A percentile compares a stretch with the other conserved stretches of the same genome.
phyloP scores from a whole-genome alignment of 2,329 filamentous ascomycete genomes.

The Remersonia thermophila region DNA sequence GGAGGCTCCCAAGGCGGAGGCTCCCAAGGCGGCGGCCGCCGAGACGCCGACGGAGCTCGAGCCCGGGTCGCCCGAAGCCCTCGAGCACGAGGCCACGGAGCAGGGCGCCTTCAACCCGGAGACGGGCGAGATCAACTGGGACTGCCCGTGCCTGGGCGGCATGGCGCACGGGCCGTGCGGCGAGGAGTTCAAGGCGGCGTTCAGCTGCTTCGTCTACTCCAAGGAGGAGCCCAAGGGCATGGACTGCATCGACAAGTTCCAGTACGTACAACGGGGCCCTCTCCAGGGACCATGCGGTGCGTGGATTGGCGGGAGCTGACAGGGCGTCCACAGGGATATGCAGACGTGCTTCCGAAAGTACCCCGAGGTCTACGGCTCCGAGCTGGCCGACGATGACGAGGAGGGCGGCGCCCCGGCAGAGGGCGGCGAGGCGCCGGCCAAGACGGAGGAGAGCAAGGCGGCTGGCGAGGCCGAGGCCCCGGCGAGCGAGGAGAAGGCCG shows the following conservation, averaged over 20 bases:
- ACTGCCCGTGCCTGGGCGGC: slow-evolving; percentile 90
- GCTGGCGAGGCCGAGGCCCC: background rate
- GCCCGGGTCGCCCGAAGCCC: slow-evolving; percentile 31
- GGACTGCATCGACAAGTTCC: slow-evolving; percentile 95
- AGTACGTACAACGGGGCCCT: too few relatives aligned
- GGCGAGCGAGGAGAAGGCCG: background rate
- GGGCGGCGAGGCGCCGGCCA: slow-evolving; percentile 8
- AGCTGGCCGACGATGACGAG: slow-evolving; percentile 65
- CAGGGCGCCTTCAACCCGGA: slow-evolving; percentile 96
- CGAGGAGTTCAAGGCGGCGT: slow-evolving; percentile 87
- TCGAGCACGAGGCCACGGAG: slow-evolving; percentile 72
- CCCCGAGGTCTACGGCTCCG: slow-evolving; percentile 84
- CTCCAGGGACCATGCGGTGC: too few relatives aligned
- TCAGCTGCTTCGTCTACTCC: slow-evolving; percentile 97
- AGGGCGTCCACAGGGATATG: slow-evolving; percentile 58
- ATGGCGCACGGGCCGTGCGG: slow-evolving; percentile 96
- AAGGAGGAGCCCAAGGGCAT: slow-evolving; percentile 93
- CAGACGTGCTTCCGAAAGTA: slow-evolving; percentile 91
- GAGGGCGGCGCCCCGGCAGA: slow-evolving; percentile 22
- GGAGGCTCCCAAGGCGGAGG: background rate
- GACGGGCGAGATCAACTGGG: slow-evolving; percentile 99
- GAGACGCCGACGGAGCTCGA: slow-evolving; percentile 11
- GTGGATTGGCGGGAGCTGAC: too few relatives aligned
- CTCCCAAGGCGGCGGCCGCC: background rate
- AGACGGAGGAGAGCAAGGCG: slow-evolving; percentile 5